Base-by-base conservation (phyloP, 2,329 filamentous ascomycete species). In the Fusarium acutatum region DNA sequence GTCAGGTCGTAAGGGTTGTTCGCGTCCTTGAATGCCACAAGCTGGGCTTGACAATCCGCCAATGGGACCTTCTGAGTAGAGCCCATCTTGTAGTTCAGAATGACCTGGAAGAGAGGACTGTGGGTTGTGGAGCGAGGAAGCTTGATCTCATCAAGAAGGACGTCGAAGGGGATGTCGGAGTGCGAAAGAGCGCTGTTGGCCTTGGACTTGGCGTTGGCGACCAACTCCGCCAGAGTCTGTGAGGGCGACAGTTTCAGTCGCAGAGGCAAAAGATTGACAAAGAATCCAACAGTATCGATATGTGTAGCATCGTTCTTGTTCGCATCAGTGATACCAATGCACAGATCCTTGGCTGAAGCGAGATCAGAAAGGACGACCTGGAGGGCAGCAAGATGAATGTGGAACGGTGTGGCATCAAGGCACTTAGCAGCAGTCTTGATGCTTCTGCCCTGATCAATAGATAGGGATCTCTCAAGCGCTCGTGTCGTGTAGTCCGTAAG, bases 281-380 rank as follows among this genome's bases (percentile, higher is more conserved):
- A 70, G 20, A 72, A 62, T 3, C 69, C 69, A 26, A 72, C 38
- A 7, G 53, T 52, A 7, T 72, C 52, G 12, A 58, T 41, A 13
- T 57, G 32, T 15, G 64, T n/a, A 9, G 44, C 54, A 10, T 72
- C 49, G 18, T 44, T 50, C n/a, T 57, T 60, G 28, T 72, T 72
- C 7, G 61, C 66, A 32, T 72, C 69, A 5, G 69, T 64, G 4
- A 70, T 56, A 12, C 67, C 67, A 34, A 72, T 64, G 8, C 53
- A 62, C 22, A 70, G 26, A 38, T 72, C 69, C 3, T 58, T 46
- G 22, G n/a, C 38, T 10, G 61, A 56, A 11, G 49, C 26, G 1
- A 62, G 53, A 11, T 62, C 49, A 22, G 35, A 70, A 24, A 72
- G 58, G 6, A 70, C 49, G 6, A 44, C 56, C n/a, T 69, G 47